These are phyloP conservation scores for Nitzschia inconspicua DNA, from an alignment of 108 stramenopile species.

Conservation along the genomic window DNA sequence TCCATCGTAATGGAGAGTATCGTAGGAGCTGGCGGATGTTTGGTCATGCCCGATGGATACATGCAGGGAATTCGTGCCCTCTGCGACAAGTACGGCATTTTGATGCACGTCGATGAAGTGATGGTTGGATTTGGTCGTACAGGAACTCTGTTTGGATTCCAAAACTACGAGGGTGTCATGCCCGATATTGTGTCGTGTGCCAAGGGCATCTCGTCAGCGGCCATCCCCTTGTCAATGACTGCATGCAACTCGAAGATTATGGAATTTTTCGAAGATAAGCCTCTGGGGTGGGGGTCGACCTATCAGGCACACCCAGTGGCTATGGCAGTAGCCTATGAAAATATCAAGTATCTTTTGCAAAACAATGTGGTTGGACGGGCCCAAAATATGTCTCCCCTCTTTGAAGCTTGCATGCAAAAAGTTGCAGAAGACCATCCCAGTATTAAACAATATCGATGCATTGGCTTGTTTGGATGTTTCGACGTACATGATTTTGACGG, in stretches of 20 bases:
- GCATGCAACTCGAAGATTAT: slow-evolving; percentile 51
- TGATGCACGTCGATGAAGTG: slow-evolving; percentile 96
- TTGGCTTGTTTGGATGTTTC: slow-evolving; percentile 62
- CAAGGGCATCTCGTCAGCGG: slow-evolving; percentile 70
- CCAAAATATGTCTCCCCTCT: slow-evolving; percentile 42
- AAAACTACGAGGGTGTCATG: slow-evolving; percentile 82
- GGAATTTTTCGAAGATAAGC: slow-evolving; percentile 63
- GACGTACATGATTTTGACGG: slow-evolving; percentile 46
- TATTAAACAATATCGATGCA: slow-evolving; percentile 51
- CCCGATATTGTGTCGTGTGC: slow-evolving; percentile 93
- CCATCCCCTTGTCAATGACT: slow-evolving; percentile 50
- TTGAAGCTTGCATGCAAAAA: slow-evolving; percentile 42
- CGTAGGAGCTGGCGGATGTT: slow-evolving; percentile 92
- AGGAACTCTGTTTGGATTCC: slow-evolving; percentile 91
- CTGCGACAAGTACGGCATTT: slow-evolving; percentile 84
- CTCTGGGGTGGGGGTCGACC: slow-evolving; percentile 57
- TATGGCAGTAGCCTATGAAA: slow-evolving; percentile 59
- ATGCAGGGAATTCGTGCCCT: slow-evolving; percentile 76
- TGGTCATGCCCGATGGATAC: slow-evolving; percentile 68
- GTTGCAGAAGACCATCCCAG: slow-evolving; percentile 46
- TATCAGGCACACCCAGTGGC: slow-evolving; percentile 71
- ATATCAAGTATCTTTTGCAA: slow-evolving; percentile 47
- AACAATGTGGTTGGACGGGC: slow-evolving; percentile 48
- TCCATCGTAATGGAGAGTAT: slow-evolving; percentile 92
- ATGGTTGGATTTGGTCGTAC: slow-evolving; percentile 96